Conservation (phyloP, 2,329 filamentous ascomycete genomes). For the Sporothrix phasma region DNA sequence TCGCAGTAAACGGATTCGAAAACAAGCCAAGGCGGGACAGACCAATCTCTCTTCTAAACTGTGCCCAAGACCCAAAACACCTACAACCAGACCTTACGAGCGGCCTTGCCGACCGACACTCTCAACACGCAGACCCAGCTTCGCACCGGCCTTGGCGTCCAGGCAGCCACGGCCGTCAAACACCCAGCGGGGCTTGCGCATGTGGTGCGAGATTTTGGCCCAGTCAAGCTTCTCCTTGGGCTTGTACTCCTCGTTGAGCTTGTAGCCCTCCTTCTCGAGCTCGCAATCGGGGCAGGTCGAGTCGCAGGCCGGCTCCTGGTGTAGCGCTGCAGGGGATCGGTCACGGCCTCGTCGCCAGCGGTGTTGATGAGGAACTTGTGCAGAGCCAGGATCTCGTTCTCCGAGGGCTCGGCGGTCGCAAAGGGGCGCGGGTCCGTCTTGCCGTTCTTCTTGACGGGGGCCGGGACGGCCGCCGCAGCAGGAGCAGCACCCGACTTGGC, state of each 20-base stretch:
- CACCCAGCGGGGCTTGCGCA: constrained; percentile 45
- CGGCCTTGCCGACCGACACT: constrained; percentile 38
- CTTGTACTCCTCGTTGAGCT: constrained; percentile 31
- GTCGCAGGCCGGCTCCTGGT: constrained; percentile 35
- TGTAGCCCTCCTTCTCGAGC: constrained; percentile 18
- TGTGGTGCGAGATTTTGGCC: constrained; percentile 38
- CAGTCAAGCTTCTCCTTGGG: constrained; percentile 42
- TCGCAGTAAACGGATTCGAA: not conserved
- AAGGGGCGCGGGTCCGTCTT: constrained; percentile 40
- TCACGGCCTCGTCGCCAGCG: constrained; percentile 20
- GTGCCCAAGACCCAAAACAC: not conserved
- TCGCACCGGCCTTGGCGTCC: constrained; percentile 37
- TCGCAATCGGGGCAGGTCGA: constrained; percentile 42
- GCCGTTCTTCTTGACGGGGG: constrained; percentile 22
- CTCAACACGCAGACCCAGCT: constrained; percentile 43
- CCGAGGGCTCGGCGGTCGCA: constrained; percentile 26
- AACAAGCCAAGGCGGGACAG: not conserved
- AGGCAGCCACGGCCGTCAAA: constrained; percentile 49
- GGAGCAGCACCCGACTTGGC: constrained; percentile 17
- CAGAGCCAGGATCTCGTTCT: constrained; percentile 38
- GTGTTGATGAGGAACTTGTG: constrained; percentile 37
- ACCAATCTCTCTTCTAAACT: not conserved
- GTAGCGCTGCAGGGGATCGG: constrained; percentile 39
- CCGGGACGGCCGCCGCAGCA: not conserved
- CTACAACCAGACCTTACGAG: constrained; percentile 3